Percentiles rank a stretch among this genome's conserved stretches.
phyloP scores from a whole-genome alignment of 2,329 filamentous ascomycete genomes.

The Ophiostoma australiae region DNA sequence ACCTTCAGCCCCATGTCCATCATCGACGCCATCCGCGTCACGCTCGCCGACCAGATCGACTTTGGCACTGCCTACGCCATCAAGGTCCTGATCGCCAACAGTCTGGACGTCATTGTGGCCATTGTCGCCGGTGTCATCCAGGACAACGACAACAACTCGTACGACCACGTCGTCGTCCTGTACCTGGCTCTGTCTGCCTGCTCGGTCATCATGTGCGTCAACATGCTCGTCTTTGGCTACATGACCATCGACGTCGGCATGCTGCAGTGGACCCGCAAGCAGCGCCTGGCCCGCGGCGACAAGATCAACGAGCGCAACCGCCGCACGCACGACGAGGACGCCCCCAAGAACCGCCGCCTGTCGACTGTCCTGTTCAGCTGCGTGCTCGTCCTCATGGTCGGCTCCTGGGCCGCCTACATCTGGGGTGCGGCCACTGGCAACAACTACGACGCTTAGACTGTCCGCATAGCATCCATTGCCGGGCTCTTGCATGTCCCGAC shows the following conservation, averaged over 20 bases:
- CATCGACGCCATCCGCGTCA: constrained; percentile 57
- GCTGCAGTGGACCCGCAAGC: constrained; percentile 55
- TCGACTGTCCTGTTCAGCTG: constrained; percentile 41
- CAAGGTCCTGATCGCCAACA: constrained; percentile 60
- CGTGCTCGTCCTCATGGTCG: constrained; percentile 45
- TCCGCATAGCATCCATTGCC: neutral
- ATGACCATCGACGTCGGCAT: constrained; percentile 42
- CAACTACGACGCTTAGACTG: constrained; percentile 15
- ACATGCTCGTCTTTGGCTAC: constrained; percentile 34
- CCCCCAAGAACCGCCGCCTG: neutral
- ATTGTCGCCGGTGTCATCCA: constrained; percentile 56
- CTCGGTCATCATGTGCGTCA: constrained; percentile 41
- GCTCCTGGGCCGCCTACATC: constrained; percentile 53
- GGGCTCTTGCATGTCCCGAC: neutral
- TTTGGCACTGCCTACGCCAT: constrained; percentile 57
- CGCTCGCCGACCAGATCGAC: constrained; percentile 43
- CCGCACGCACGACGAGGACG: neutral
- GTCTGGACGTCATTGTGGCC: constrained; percentile 56
- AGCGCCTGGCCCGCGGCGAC: constrained; percentile 44
- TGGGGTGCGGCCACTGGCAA: constrained; percentile 50
- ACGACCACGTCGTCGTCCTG: constrained; percentile 50
- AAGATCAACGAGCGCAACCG: constrained; percentile 37
- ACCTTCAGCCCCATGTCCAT: constrained; percentile 54
- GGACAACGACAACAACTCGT: constrained; percentile 52
- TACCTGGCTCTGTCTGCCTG: constrained; percentile 51